These are phyloP conservation scores for Mucor sp. DNA, from an alignment of 371 early-diverging fungal genomes.

Conservation along the genomic window DNA sequence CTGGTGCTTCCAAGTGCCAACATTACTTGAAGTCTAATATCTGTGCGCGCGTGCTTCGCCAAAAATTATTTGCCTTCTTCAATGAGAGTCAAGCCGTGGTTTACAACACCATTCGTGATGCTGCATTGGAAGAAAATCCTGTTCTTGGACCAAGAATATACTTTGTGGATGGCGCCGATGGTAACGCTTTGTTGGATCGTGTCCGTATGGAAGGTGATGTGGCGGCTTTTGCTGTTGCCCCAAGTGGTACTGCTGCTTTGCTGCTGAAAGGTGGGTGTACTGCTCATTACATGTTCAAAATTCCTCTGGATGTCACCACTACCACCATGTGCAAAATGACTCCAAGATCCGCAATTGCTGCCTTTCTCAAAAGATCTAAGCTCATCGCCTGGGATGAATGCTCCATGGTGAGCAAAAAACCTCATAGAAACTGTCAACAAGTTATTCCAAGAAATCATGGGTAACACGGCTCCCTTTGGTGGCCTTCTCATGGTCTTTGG, in stretches of 20 bases:
- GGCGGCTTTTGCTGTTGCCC: constrained; percentile 19
- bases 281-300: constrained; percentile 29
- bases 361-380: constrained; percentile 6
- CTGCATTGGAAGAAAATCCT: too few relatives aligned
- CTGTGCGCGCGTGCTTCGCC: too few relatives aligned
- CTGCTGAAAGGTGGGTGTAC: constrained; percentile 31
- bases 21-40: too few relatives aligned
- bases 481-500: constrained; percentile 26
- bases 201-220: background rate
- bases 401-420: constrained; percentile 24
- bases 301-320: constrained; percentile 16
- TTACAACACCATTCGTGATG: too few relatives aligned
- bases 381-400: constrained; percentile 42
- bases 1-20: too few relatives aligned
- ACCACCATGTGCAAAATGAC: constrained; percentile 17
- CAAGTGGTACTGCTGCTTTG: constrained; percentile 31
- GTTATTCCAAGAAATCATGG: constrained; percentile 24
- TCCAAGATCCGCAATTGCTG: background rate
- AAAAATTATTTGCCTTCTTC: too few relatives aligned
- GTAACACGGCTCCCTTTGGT: constrained; percentile 26
- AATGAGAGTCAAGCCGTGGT: too few relatives aligned
- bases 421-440: constrained; percentile 27
- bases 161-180: too few relatives aligned
- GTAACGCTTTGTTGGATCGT: background rate
- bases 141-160: too few relatives aligned